Percentiles rank a stretch among this genome's conserved stretches.
These are phyloP conservation scores for Marsdenia floribunda DNA, from an alignment of 257 asterid species.

Conservation along the genomic window DNA sequence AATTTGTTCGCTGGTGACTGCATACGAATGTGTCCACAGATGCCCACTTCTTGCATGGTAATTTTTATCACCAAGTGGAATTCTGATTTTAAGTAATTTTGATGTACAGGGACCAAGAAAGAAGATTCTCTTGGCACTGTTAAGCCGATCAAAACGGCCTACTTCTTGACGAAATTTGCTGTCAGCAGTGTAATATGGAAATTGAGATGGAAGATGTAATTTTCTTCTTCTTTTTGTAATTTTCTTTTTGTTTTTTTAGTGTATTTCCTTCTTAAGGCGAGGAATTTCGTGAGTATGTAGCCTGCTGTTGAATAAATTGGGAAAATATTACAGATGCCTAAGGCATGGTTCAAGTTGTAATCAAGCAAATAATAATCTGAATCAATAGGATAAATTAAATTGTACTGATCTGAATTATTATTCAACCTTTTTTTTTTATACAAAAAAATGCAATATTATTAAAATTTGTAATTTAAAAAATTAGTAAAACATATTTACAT, in stretches of 20 bases:
- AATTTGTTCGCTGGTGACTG: background rate
- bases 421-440: too few species aligned
- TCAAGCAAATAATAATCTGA: too few species aligned
- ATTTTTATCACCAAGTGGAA: background rate
- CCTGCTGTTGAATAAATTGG: background rate
- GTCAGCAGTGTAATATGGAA: background rate
- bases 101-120: slow-evolving; percentile 71
- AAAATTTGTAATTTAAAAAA: background rate
- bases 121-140: slow-evolving; percentile 52
- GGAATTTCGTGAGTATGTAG: background rate
- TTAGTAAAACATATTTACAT: too few species aligned
- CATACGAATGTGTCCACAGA: background rate
- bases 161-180: slow-evolving; percentile 7
- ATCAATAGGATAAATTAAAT: too few species aligned
- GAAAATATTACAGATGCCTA: background rate
- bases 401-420: too few species aligned
- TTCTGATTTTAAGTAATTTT: background rate
- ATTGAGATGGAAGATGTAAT: background rate
- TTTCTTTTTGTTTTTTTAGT: background rate
- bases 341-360: background rate
- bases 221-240: too few species aligned
- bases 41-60: background rate
- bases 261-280: background rate
- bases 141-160: slow-evolving; percentile 31
- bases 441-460: background rate